A percentile compares a stretch with the other conserved stretches of the same genome.
These are phyloP conservation scores for Ilex asprella DNA, from an alignment of 257 asterid genomes.

Conservation along the genomic window DNA sequence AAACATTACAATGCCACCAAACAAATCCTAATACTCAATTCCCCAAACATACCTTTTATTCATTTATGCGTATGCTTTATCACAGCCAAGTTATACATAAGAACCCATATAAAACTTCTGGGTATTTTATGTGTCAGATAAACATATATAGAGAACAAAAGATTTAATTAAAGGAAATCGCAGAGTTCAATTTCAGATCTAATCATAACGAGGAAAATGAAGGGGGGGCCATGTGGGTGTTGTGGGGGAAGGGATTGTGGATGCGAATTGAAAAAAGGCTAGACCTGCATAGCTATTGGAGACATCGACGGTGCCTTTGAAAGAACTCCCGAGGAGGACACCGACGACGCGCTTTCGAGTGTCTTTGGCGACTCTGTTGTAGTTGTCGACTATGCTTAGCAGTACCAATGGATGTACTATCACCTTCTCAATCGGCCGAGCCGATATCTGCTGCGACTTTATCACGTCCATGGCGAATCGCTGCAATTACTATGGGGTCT, in stretches of 20 bases:
- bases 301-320: constrained; percentile 87
- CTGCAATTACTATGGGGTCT: too few relatives aligned
- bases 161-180: background rate
- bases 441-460: constrained; percentile 80
- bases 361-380: constrained; percentile 91
- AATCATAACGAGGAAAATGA: background rate
- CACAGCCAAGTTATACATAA: too few relatives aligned
- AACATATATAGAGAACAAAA: too few relatives aligned
- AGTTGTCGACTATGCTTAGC: constrained; percentile 92
- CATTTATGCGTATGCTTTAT: too few relatives aligned
- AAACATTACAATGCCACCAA: too few relatives aligned
- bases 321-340: constrained; percentile 77
- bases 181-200: background rate
- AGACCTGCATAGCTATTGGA: constrained; percentile 95
- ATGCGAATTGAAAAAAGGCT: background rate
- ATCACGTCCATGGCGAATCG: constrained; percentile 58
- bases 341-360: constrained; percentile 88
- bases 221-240: constrained; percentile 29
- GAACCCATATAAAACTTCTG: too few relatives aligned
- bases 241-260: too few relatives aligned
- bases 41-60: too few relatives aligned
- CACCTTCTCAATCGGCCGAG: constrained; percentile 83
- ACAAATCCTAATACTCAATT: too few relatives aligned
- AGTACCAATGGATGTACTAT: constrained; percentile 92
- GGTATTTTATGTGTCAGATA: too few relatives aligned